A percentile compares a stretch with the other conserved stretches of the same genome.
phyloP scores from a whole-genome alignment of 169 alveolate species.

The Plasmodium knowlesi region DNA sequence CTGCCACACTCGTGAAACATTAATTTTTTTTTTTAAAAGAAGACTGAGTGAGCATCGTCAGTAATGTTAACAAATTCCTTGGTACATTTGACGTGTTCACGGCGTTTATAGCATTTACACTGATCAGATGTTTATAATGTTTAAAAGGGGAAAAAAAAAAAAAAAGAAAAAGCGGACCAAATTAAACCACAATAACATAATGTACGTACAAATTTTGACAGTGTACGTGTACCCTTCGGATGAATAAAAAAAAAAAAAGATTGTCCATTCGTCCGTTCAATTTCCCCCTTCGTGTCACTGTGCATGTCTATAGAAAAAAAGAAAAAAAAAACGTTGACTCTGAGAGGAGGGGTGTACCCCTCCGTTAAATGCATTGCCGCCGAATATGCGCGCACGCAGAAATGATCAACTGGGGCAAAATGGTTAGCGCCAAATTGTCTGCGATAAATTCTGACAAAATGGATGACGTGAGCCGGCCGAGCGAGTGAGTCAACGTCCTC shows the following conservation, averaged over 20 bases:
- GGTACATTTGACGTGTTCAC: neutral
- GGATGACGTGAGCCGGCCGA: neutral
- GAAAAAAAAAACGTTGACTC: neutral
- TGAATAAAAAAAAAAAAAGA: slow-evolving; percentile 12
- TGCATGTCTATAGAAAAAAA: slow-evolving; percentile 18
- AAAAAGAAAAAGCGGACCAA: slow-evolving; percentile 5
- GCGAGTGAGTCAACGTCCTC: neutral
- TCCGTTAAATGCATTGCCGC: neutral
- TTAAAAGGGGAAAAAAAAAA: slow-evolving; percentile 27
- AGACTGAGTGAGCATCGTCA: neutral
- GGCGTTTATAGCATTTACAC: neutral
- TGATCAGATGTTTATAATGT: neutral
- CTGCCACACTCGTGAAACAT: neutral
- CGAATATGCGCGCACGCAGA: neutral
- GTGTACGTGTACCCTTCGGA: neutral
- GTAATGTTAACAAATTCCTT: neutral
- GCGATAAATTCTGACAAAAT: neutral
- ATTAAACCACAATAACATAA: neutral
- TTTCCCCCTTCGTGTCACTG: neutral
- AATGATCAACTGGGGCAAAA: neutral
- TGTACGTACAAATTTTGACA: neutral
- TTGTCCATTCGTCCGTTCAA: neutral
- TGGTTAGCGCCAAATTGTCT: neutral
- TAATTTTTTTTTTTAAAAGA: neutral
- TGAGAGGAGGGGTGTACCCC: neutral